Percentiles rank a stretch among this genome's conserved stretches.
Evolutionary conservation across 805 yeast species (phyloP).

Genomic region (Candida sonorensis): DNA sequence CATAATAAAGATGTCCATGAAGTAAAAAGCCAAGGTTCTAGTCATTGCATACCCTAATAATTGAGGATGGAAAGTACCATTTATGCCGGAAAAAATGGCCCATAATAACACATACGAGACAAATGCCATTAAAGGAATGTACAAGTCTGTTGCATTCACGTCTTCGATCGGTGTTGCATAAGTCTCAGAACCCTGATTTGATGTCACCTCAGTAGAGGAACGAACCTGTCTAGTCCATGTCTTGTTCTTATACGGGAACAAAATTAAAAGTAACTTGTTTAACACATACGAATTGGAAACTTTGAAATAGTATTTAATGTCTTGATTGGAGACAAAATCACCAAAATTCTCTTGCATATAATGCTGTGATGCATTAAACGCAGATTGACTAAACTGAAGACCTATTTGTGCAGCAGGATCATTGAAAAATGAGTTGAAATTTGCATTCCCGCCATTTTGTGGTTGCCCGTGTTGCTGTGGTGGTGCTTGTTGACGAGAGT

Average conservation of each 20-base stretch:
- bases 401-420: slow-evolving; percentile 84
- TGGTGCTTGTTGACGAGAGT: slow-evolving; percentile 1
- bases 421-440: slow-evolving; percentile 43
- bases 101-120: slow-evolving; percentile 79
- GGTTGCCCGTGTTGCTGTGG: slow-evolving; percentile 1
- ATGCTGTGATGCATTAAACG: slow-evolving; percentile 74
- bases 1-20: slow-evolving; percentile 68
- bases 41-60: slow-evolving; percentile 82
- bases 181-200: slow-evolving; percentile 26
- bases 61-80: slow-evolving; percentile 90
- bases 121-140: slow-evolving; percentile 91
- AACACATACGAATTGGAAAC: slow-evolving; percentile 86
- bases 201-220: slow-evolving; percentile 29
- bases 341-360: slow-evolving; percentile 69
- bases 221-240: slow-evolving; percentile 66
- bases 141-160: slow-evolving; percentile 91
- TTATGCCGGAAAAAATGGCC: slow-evolving; percentile 78
- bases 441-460: slow-evolving; percentile 9
- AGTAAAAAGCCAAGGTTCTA: slow-evolving; percentile 74
- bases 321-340: slow-evolving; percentile 41
- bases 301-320: slow-evolving; percentile 81
- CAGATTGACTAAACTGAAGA: slow-evolving; percentile 79
- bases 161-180: slow-evolving; percentile 81
- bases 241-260: slow-evolving; percentile 81
- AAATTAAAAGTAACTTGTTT: slow-evolving; percentile 60